A percentile compares a stretch with the other conserved stretches of the same genome.
Evolutionary conservation across 2,329 filamentous ascomycete genomes (phyloP).

Genomic region (Diplocarpon mali): DNA sequence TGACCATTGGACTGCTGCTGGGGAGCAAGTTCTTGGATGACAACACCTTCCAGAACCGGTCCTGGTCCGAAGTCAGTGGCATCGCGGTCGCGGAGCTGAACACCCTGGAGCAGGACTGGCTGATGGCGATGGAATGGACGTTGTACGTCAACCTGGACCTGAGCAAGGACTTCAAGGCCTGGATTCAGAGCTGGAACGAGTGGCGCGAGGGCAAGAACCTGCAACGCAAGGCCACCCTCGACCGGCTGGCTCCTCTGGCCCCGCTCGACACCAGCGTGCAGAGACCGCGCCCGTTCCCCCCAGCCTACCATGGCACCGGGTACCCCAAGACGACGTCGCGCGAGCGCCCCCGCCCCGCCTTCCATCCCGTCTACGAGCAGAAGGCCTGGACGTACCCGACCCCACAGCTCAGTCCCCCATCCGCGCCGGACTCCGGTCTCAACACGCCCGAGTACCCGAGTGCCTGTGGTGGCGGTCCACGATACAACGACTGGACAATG

Average conservation of each 20-base stretch:
- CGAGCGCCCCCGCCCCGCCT: conserved; percentile 23
- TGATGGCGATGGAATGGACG: conserved; percentile 54
- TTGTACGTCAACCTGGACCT: conserved; percentile 57
- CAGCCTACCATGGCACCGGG: conserved; percentile 35
- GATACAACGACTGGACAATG: conserved; percentile 41
- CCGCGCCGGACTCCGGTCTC: conserved; percentile 40
- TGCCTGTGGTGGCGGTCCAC: conserved; percentile 35
- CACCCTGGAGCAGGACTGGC: conserved; percentile 56
- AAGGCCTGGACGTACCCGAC: conserved; percentile 24
- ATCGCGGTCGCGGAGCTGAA: conserved; percentile 60
- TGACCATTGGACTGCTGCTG: conserved; percentile 57
- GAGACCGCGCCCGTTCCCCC: conserved; percentile 28
- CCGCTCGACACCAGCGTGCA: conserved; percentile 52
- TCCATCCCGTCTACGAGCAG: conserved; percentile 24
- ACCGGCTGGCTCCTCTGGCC: conserved; percentile 31
- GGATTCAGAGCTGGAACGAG: conserved; percentile 55
- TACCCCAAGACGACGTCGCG: conserved; percentile 35
- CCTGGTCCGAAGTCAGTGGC: conserved; percentile 66
- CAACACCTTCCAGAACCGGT: conserved; percentile 70
- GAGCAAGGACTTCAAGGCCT: conserved; percentile 50
- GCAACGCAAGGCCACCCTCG: conserved; percentile 25
- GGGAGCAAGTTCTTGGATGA: conserved; percentile 71
- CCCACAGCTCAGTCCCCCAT: conserved; percentile 38
- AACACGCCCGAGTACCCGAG: conserved; percentile 43
- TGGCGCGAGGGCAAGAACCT: conserved; percentile 40